phyloP scores from a whole-genome alignment of 1,139 yeast species.

The Sporopachydermia cereana region DNA sequence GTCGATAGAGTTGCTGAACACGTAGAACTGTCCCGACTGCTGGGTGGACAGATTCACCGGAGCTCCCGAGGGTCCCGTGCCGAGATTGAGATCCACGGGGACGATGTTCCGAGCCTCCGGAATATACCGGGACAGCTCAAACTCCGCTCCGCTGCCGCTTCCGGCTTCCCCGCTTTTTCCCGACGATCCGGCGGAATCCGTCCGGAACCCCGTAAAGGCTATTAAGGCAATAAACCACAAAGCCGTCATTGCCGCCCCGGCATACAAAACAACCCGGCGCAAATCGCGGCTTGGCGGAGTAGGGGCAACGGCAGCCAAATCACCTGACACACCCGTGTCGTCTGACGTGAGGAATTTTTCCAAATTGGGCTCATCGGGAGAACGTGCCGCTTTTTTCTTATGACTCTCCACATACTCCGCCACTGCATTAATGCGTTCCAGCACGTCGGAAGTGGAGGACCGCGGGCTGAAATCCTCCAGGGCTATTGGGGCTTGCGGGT shows the following conservation, averaged over 20 bases:
- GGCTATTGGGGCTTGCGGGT: not conserved
- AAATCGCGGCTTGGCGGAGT: not conserved
- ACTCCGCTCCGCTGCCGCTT: no score
- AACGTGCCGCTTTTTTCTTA: no score
- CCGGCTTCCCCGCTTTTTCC: no score
- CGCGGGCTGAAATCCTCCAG: conserved; percentile 4
- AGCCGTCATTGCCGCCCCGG: not conserved
- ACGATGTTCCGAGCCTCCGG: conserved; percentile 1
- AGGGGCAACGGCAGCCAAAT: not conserved
- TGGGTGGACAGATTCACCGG: not conserved
- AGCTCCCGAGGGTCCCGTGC: not conserved
- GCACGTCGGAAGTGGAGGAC: not conserved
- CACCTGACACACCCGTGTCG: no score
- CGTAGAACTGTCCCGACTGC: not conserved
- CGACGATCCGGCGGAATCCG: not conserved
- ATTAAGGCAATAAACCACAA: not conserved
- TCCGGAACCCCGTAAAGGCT: no score
- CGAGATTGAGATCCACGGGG: not conserved
- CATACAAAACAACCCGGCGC: not conserved
- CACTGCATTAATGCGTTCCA: not conserved
- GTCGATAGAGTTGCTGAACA: not conserved
- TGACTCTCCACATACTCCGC: not conserved
- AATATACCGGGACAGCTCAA: no score
- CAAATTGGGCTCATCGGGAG: not conserved
- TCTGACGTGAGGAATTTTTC: not conserved